These are phyloP conservation scores for Cucumis melo DNA, from an alignment of 306 rosid species.

Conservation along the genomic window DNA sequence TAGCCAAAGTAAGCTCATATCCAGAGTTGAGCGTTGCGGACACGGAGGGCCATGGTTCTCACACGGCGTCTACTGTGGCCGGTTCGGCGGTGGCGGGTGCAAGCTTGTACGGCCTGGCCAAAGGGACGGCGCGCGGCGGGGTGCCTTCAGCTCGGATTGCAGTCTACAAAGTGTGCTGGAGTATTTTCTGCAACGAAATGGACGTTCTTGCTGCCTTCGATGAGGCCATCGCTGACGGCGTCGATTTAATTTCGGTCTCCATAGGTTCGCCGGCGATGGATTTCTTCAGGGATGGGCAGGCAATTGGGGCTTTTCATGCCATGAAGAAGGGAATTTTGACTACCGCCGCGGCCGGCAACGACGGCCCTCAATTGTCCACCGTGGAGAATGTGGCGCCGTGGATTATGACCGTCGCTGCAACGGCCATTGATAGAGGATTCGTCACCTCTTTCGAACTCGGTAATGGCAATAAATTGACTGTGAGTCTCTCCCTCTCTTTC, in stretches of 20 bases:
- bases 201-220: conserved; percentile 67
- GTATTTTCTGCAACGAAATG: conserved; percentile 38
- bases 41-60: conserved; percentile 63
- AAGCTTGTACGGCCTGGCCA: conserved; percentile 47
- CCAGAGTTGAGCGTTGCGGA: conserved; percentile 41
- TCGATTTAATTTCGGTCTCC: conserved; percentile 53
- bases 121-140: conserved; percentile 79
- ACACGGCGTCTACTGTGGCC: conserved; percentile 52
- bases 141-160: conserved; percentile 60
- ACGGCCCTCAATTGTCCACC: background rate
- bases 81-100: conserved; percentile 40
- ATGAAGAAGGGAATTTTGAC: conserved; percentile 11
- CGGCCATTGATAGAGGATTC: conserved; percentile 2
- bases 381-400: conserved; percentile 6
- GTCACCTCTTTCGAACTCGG: background rate
- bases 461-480: background rate
- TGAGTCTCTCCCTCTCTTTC: background rate
- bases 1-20: background rate
- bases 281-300: background rate
- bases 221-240: conserved; percentile 81
- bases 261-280: conserved; percentile 27
- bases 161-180: conserved; percentile 79
- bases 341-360: conserved; percentile 2
- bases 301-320: conserved; percentile 12
- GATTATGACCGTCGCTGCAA: conserved; percentile 11